Evolutionary conservation across 2,329 filamentous ascomycete species (phyloP), one percentile per base, ranked within the genome.

Genomic region (Colletotrichum zoysiae): DNA sequence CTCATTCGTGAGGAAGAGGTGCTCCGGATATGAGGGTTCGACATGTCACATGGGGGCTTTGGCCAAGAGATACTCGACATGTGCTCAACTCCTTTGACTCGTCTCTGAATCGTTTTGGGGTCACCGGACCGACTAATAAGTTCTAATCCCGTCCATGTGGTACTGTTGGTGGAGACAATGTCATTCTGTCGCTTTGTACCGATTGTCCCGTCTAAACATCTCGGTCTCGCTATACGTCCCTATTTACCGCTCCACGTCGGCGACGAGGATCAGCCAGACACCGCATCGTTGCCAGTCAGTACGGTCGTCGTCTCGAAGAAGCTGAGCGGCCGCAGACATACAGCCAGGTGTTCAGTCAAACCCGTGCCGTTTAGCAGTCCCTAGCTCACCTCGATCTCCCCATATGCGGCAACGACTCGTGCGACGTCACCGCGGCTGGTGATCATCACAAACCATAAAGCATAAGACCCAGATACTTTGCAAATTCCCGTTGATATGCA

Each of bases 381-480:
- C 51, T 38, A 38, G 46, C 42, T 57, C 44, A 50, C 23, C 23
- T 56, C 7, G n/a, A 2, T 23, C n/a, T 23, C 20, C 44, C 44
- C 67, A 58, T 67, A 71, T 50, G 68, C 68, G 64, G 42, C 67
- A 61, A 57, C 40, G 18, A 20, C 56, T 38, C 26, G 57, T 48
- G 42, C 20, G 38, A 71, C 64, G 42, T 67, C 68, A 71, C 57
- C 33, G 33, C 59, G 59, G 33, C n/a, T 42, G 33, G 14, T 2
- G 5, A n/a, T 38, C 23, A 14, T 51, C 51, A 58, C 51, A 7
- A 67, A 50, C 60, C 64, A 44, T 35, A 38, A 8, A 44, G 33
- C 50, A 65, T 18, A 35, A 5, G 42, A 35, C 20, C 20, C 38
- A 26, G 35, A 62, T 71, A 71, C 64, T 64, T 51, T 42, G 51